Evolutionary conservation across 2,329 filamentous ascomycete species (phyloP), one percentile per base, ranked within the genome.

Genomic region (Apiospora koreana): DNA sequence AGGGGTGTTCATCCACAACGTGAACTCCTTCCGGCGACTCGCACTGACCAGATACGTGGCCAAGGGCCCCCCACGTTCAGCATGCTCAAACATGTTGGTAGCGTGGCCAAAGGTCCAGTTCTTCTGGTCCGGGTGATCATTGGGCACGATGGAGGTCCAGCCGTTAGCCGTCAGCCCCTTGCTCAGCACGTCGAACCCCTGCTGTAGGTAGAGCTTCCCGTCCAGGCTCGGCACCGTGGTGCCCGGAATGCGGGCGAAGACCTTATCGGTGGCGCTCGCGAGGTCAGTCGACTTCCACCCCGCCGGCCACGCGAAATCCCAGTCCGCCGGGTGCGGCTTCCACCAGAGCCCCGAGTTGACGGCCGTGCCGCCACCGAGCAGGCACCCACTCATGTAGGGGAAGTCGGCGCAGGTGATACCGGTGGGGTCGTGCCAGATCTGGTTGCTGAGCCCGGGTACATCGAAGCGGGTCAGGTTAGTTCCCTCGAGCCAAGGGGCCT

Each of bases 341-440:
- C 89, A 92, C 87, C 89, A 93, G 43, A 93, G 83, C 62, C 89
- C 90, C 67, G 91, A 88, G 74, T 93, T 93, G 76, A 93, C 84
- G 38, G 89, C 87, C 18, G 89, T 87, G 9, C 89, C 89, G 69
- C 91, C 92, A 66, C 92, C 92, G 2, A 93, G 85, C 58, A 93
- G 84, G 72, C 92, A 93, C 18, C 91, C 92, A 16, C 90, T 89
- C 89, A 93, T 92, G 75, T 91, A 89, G 72, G 91, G 90, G n/a
- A 88, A 89, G 77, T 93, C 91, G 1, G 85, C 86, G 79, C 92
- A 93, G 45, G 88, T 87, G 74, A 92, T 89, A 38, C 89, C 90
- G 4, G 83, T 83, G 12, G 88, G 89, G 75, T 92, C 86, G 4
- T 84, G 81, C 87, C 89, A 92, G 74, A 93, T 92, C 80, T 92